Evolutionary conservation across 164 flowering plant genomes (phyloP), one percentile per base, ranked within the genome.

Genomic region (Liriodendron chinense): DNA sequence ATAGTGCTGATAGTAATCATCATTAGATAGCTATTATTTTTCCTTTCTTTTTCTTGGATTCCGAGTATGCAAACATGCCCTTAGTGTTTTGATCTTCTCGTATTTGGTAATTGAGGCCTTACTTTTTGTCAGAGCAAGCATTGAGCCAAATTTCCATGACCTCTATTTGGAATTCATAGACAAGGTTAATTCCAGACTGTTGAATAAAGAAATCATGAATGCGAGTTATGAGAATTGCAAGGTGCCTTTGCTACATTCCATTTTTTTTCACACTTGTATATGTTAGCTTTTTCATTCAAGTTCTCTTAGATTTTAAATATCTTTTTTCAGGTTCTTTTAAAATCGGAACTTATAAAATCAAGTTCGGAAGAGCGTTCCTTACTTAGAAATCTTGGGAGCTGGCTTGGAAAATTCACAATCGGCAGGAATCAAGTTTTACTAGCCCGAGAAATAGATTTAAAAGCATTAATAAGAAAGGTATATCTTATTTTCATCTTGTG

Each of bases 361-460:
- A 94, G 99, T 82, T 92, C 96, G 47, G 99, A 96, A 81, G 98
- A 96, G 86, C 91, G 99, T 21, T 94, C 99, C 9, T 82, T 96
- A 81, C 88, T 96, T 56, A 96, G 94, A 79, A 96, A 94, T 84
- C 84, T 96, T 75, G 99, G 99, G 53, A 94, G 99, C 85, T 96
- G 99, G 99, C 97, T 96, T 73, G 99, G 99, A 69, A 96, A 92
- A 80, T 90, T 94, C 70, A 96, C 99, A 20, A 94, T 96, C 79
- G 98, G 99, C 34, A 87, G 92, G 75, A 96, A 96, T 78, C 92
- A 90, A 80, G 94, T 89, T 65, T 80, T 96, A 63, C 81, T 91
- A 75, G 97, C 97, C 68, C 88, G 91, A 28, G 97, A 96, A 82
- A 94, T 96, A 71, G 96, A 92, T 83, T 97, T 97, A 1, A 96